Evolutionary conservation across 176 grass and related monocot species (phyloP), one percentile per base, ranked within the genome.

Genomic region (Microstegium vimineum): DNA sequence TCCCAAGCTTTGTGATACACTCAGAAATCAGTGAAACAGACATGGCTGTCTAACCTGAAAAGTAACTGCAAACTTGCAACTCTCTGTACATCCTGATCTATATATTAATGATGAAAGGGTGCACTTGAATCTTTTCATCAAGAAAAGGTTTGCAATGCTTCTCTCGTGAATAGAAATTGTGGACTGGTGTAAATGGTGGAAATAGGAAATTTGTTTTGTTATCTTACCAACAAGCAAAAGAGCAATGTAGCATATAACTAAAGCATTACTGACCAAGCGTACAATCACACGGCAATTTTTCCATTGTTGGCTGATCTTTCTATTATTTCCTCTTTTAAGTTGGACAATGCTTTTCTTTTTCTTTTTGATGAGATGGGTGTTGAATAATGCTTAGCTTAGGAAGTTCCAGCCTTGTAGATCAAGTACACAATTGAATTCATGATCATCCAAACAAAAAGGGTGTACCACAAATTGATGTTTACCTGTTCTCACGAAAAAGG

Each of bases 1-100:
- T 85, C 56, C 82, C 87, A 60, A 85, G 77, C 31, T 89, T 89
- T 76, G 82, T 81, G 33, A 40, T 85, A 32, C 82, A 69, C 47
- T 81, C 82, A 28, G 82, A 85, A 77, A 41, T 86, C 47, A 75
- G 37, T n/a, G 85, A 81, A 81, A 36, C 77, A 27, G 85, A 81
- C 45, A 75, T 86, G 85, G 43, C 49, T 69, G 27, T 18, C 46
- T 86, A 68, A 74, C 25, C 34, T 60, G 60, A 66, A 67, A 32
- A 13, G 31, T 30, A 12, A 73, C 34, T 17, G 32, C 42, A 83
- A 74, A 22, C 62, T 51, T 65, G 43, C 31, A 54, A 17, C 57
- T 79, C 17, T 49, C 62, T 51, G 62, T 51, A 73, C 43, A 65
- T 5, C 42, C 18, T 51, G 28, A 14, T 49, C 8, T 49, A 32